Evolutionary conservation across 225 moss, liverwort and hornwort genomes (phyloP).

Genomic region (Ulota crispa): DNA sequence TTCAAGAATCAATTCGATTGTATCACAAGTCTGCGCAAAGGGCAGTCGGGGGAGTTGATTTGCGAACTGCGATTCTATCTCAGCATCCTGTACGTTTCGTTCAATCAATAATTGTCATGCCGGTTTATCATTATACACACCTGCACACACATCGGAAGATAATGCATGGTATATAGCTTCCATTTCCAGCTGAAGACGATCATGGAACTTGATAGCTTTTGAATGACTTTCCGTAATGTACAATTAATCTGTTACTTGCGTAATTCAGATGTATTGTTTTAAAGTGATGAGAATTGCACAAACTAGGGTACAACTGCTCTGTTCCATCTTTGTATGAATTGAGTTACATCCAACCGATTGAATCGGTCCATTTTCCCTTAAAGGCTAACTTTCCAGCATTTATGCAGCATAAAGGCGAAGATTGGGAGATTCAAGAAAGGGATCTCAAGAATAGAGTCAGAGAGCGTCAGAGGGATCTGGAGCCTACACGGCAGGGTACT

Average conservation of each 20-base stretch:
- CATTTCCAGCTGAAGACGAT: conserved; percentile 11
- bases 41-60: conserved; percentile 77
- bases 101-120: conserved; percentile 9
- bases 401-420: conserved; percentile 80
- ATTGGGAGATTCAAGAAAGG: conserved; percentile 92
- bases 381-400: not conserved
- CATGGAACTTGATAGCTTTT: conserved; percentile 9
- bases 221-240: not conserved
- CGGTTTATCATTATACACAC: not conserved
- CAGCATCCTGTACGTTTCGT: conserved; percentile 88
- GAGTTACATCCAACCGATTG: not conserved
- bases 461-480: conserved; percentile 82
- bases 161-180: not conserved
- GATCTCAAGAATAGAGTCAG: conserved; percentile 77
- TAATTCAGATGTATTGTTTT: not conserved
- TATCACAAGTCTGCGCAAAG: conserved; percentile 83
- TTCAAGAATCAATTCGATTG: conserved; percentile 79
- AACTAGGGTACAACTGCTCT: not conserved
- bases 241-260: not conserved
- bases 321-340: not conserved
- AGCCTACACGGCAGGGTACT: conserved; percentile 84
- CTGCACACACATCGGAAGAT: not conserved
- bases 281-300: not conserved
- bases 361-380: not conserved
- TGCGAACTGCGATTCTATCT: conserved; percentile 66